These are phyloP conservation scores for Thermochaetoides dissita DNA, from an alignment of 2,329 filamentous ascomycete species.

Conservation along the genomic window DNA sequence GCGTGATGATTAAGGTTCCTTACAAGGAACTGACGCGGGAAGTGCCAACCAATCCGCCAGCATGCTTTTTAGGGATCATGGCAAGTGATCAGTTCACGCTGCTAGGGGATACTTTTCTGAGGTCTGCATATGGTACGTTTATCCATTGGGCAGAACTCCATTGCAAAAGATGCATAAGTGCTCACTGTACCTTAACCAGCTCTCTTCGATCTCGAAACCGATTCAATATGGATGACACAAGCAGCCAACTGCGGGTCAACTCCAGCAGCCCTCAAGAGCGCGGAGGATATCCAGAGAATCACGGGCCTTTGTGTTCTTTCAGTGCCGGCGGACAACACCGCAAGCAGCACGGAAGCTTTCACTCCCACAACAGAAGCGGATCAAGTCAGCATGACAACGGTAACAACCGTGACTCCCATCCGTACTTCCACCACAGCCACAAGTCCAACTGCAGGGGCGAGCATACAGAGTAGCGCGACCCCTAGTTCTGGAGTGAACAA, in stretches of 20 bases:
- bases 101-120: conserved; percentile 45
- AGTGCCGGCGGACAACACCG: conserved; percentile 1
- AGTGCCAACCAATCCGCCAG: conserved; percentile 17
- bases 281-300: conserved; percentile 17
- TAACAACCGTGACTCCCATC: too few relatives aligned
- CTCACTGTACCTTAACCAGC: conserved; percentile 14
- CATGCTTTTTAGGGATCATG: conserved; percentile 37
- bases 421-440: too few relatives aligned
- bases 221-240: conserved; percentile 34
- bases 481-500: too few relatives aligned
- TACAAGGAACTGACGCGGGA: conserved; percentile 35
- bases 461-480: too few relatives aligned
- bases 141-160: background rate
- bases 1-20: conserved; percentile 33
- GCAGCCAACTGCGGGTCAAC: conserved; percentile 37
- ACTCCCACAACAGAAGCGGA: background rate
- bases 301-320: conserved; percentile 14
- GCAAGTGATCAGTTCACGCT: conserved; percentile 33
- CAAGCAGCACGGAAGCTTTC: conserved; percentile 1
- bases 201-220: conserved; percentile 37
- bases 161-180: too few relatives aligned
- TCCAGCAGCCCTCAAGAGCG: conserved; percentile 25
- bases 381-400: too few relatives aligned
- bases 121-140: conserved; percentile 37
- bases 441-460: too few relatives aligned